These are phyloP conservation scores for Oxyria digyna DNA, from an alignment of 148 eudicot species.

Conservation along the genomic window DNA sequence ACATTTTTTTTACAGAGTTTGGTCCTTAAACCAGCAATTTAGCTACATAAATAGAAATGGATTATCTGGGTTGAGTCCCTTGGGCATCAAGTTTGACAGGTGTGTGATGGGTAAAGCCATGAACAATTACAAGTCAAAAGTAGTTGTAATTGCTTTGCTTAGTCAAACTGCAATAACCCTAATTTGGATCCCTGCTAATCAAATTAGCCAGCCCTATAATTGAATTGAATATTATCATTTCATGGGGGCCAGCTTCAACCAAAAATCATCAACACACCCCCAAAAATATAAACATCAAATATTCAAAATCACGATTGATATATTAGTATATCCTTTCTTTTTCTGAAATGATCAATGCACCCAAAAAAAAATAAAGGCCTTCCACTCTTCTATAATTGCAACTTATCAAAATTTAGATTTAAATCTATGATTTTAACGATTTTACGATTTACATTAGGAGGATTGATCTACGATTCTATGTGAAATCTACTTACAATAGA, in stretches of 20 bases:
- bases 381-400: constrained; percentile 6
- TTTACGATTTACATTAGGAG: too few relatives aligned
- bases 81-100: not conserved
- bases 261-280: not conserved
- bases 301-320: not conserved
- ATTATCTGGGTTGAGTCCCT: not conserved
- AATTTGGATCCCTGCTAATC: constrained; percentile 5
- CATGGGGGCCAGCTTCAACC: not conserved
- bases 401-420: too few relatives aligned
- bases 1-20: too few relatives aligned
- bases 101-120: constrained; percentile 1
- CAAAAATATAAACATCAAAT: not conserved
- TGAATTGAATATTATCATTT: not conserved
- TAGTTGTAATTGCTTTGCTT: constrained; percentile 10
- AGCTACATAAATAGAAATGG: not conserved
- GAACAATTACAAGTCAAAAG: constrained; percentile 10
- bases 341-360: not conserved
- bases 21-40: too few relatives aligned
- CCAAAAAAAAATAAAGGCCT: not conserved
- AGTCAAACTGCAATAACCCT: constrained; percentile 1
- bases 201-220: constrained; percentile 14
- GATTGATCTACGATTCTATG: too few relatives aligned
- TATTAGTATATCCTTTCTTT: not conserved
- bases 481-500: too few relatives aligned
- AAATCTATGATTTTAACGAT: too few relatives aligned